phyloP scores from a whole-genome alignment of 2,329 filamentous ascomycete genomes.

The Claviceps monticola region DNA sequence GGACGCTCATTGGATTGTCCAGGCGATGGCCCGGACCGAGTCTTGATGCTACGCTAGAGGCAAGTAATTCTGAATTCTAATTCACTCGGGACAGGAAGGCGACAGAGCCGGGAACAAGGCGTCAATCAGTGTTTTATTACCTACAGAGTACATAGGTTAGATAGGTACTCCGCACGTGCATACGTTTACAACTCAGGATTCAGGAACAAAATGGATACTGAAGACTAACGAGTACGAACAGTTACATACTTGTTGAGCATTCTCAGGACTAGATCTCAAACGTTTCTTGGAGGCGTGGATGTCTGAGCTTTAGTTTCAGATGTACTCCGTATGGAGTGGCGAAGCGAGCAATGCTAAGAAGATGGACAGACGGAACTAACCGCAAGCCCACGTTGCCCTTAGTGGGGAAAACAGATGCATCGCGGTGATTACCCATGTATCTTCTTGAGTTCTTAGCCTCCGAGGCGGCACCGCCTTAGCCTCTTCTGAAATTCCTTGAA shows the following conservation, averaged over 20 bases:
- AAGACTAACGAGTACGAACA: no score
- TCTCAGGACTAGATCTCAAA: background rate
- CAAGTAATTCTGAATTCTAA: no score
- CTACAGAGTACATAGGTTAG: no score
- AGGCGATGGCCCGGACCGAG: background rate
- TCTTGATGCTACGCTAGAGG: background rate
- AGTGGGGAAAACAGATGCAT: background rate
- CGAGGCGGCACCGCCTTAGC: background rate
- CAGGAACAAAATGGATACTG: background rate
- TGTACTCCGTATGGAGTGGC: background rate
- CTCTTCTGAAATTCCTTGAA: background rate
- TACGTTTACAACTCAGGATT: no score
- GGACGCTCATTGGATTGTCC: background rate
- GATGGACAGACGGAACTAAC: background rate
- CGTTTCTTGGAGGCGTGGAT: background rate
- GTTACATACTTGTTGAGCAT: background rate
- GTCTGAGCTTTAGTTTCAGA: background rate
- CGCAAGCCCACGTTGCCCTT: background rate
- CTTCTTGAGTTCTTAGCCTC: background rate
- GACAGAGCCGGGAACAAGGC: background rate
- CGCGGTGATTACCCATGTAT: no score
- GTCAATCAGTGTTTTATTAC: background rate
- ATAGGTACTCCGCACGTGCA: no score
- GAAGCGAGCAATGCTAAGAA: background rate
- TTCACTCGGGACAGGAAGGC: background rate